Conservation (phyloP, 2,329 filamentous ascomycete species). For the Paraconiothyrium sp. region DNA sequence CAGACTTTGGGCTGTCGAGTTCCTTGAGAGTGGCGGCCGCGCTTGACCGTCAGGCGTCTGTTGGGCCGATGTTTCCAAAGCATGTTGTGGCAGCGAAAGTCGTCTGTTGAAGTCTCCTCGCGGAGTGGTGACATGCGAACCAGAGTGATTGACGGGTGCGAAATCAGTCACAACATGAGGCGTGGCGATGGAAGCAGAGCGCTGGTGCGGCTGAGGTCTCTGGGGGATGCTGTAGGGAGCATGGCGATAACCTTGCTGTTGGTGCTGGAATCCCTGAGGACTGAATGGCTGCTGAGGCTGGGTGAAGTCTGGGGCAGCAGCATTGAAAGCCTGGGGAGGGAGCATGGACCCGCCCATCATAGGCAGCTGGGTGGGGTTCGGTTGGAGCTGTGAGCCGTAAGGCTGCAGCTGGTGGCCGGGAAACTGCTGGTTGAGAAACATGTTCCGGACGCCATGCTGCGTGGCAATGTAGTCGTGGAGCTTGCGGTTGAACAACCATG, state of each 20-base stretch:
- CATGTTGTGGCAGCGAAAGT: constrained; percentile 55
- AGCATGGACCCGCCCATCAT: constrained; percentile 43
- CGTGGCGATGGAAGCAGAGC: constrained; percentile 57
- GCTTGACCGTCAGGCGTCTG: constrained; percentile 22
- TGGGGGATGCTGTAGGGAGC: constrained; percentile 58
- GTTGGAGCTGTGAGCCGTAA: constrained; percentile 22
- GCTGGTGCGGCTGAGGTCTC: constrained; percentile 50
- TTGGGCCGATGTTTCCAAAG: constrained; percentile 31
- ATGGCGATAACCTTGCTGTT: constrained; percentile 50
- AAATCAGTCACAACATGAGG: constrained; percentile 48
- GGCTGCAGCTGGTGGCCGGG: constrained; percentile 47
- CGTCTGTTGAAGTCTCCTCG: constrained; percentile 47
- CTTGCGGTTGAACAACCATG: constrained; percentile 68
- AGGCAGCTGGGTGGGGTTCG: constrained; percentile 29
- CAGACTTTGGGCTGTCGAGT: constrained; percentile 29
- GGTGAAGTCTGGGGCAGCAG: constrained; percentile 31
- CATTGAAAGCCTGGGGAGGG: constrained; percentile 45
- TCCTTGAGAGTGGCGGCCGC: constrained; percentile 33
- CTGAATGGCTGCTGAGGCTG: constrained; percentile 30
- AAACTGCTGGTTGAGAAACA: constrained; percentile 47
- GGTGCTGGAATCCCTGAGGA: constrained; percentile 30
- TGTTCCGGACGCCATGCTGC: constrained; percentile 65
- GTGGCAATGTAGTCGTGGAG: constrained; percentile 68
- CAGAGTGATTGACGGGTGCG: constrained; percentile 33
- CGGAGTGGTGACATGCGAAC: constrained; percentile 29